These are phyloP conservation scores for Diophrys sp. DNA, from an alignment of 73 alveolate genomes.

Conservation along the genomic window DNA sequence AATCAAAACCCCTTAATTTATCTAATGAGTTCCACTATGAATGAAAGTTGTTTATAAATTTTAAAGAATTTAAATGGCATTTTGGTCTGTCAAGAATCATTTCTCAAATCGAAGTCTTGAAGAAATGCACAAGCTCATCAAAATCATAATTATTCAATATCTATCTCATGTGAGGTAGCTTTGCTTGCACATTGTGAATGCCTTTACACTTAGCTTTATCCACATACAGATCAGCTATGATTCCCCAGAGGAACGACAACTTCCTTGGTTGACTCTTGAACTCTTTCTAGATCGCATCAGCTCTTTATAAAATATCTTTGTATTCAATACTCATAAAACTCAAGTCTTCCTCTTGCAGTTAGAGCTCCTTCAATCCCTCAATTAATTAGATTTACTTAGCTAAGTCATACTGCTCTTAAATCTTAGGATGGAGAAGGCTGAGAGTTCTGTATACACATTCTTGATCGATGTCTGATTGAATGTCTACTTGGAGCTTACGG, in stretches of 20 bases:
- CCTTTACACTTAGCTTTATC: slow-evolving; percentile 53
- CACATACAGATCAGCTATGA: slow-evolving; percentile 50
- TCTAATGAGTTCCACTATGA: no score
- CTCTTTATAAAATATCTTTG: slow-evolving; percentile 34
- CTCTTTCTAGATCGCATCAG: slow-evolving; percentile 27
- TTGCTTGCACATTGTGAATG: slow-evolving; percentile 36
- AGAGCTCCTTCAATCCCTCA: slow-evolving; percentile 50
- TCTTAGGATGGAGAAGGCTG: slow-evolving; percentile 32
- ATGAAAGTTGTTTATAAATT: no score
- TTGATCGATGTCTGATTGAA: slow-evolving; percentile 20
- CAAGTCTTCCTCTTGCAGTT: slow-evolving; percentile 33
- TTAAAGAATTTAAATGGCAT: background rate
- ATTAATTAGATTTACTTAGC: slow-evolving; percentile 40
- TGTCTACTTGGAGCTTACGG: slow-evolving; percentile 26
- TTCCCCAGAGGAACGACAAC: slow-evolving; percentile 44
- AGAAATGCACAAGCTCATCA: slow-evolving; percentile 35
- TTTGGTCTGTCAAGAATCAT: slow-evolving; percentile 2
- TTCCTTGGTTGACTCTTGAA: slow-evolving; percentile 41
- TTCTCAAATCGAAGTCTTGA: slow-evolving; percentile 9
- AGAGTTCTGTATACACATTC: slow-evolving; percentile 27
- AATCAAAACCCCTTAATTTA: no score
- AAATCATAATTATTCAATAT: slow-evolving; percentile 40
- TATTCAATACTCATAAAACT: slow-evolving; percentile 31
- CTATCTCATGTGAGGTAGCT: slow-evolving; percentile 11
- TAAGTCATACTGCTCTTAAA: slow-evolving; percentile 38